phyloP scores from a whole-genome alignment of 495 filamentous ascomycete genomes.

The Massariosphaeria phaeospora region DNA sequence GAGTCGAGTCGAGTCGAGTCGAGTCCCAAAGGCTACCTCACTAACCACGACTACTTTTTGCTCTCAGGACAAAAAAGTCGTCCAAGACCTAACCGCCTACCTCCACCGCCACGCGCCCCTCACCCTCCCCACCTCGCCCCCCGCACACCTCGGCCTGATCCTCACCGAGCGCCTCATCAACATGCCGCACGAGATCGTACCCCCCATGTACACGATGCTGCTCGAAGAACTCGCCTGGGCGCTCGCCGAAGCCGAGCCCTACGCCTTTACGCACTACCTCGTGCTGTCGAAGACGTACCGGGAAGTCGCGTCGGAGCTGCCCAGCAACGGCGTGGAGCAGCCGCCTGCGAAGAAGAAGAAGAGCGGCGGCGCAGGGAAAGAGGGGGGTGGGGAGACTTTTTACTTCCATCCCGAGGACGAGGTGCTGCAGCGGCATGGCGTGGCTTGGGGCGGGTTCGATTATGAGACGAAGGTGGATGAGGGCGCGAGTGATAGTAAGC shows the following conservation, averaged over 20 bases:
- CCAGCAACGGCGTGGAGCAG: slow-evolving; percentile 53
- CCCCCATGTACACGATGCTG: slow-evolving; percentile 96
- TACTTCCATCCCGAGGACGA: slow-evolving; percentile 99
- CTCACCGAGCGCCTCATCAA: slow-evolving; percentile 91
- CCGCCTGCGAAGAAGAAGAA: slow-evolving; percentile 76
- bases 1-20: no score
- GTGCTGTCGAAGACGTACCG: slow-evolving; percentile 84
- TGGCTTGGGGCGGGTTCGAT: slow-evolving; percentile 60
- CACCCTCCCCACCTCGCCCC: slow-evolving; percentile 47
- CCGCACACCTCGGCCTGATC: slow-evolving; percentile 69
- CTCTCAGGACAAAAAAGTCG: slow-evolving; percentile 28
- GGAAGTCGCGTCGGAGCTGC: slow-evolving; percentile 74
- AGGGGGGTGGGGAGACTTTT: slow-evolving; percentile 48
- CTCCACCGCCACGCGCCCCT: slow-evolving; percentile 58
- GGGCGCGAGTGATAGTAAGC: slow-evolving; percentile 78
- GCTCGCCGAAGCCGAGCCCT: slow-evolving; percentile 84
- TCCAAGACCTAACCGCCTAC: slow-evolving; percentile 60
- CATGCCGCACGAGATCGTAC: slow-evolving; percentile 83
- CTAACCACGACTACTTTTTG: no score
- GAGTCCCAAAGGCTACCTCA: neutral
- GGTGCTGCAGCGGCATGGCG: slow-evolving; percentile 67
- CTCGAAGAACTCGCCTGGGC: slow-evolving; percentile 88
- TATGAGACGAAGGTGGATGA: slow-evolving; percentile 74
- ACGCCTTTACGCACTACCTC: slow-evolving; percentile 88
- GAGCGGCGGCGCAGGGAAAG: slow-evolving; percentile 47